Conservation (phyloP, 116 monocot genomes). For the Zostera marina region DNA sequence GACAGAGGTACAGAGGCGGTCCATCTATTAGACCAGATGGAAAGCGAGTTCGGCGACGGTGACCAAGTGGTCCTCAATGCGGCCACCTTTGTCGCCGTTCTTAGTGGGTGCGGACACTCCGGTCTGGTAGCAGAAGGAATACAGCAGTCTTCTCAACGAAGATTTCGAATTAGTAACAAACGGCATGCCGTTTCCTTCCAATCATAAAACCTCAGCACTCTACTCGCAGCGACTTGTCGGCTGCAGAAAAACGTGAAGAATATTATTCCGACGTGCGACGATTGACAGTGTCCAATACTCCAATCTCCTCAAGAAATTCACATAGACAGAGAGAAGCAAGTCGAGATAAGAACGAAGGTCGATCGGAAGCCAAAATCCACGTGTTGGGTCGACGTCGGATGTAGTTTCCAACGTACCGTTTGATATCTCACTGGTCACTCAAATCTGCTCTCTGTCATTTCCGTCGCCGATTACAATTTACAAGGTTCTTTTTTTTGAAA, state of each 20-base stretch:
- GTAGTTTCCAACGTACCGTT: background rate
- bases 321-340: slow-evolving; percentile 12
- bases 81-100: slow-evolving; percentile 21
- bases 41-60: background rate
- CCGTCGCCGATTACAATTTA: no score
- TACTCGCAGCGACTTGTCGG: slow-evolving; percentile 6
- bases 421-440: no score
- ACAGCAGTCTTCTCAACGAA: slow-evolving; percentile 15
- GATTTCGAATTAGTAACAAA: slow-evolving; percentile 12
- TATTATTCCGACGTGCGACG: slow-evolving; percentile 3
- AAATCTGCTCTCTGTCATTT: no score
- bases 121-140: slow-evolving; percentile 33
- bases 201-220: no score
- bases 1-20: slow-evolving; percentile 15
- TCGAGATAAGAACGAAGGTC: slow-evolving; percentile 14
- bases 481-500: no score
- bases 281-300: slow-evolving; percentile 18
- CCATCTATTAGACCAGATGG: slow-evolving; percentile 14
- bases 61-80: slow-evolving; percentile 7
- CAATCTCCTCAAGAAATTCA: slow-evolving; percentile 14
- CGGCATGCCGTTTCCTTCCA: slow-evolving; percentile 7
- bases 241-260: slow-evolving; percentile 19
- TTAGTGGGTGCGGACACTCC: slow-evolving; percentile 40
- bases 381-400: slow-evolving; percentile 16
- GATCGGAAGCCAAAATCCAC: slow-evolving; percentile 19